phyloP scores from a whole-genome alignment of 768 basidiomycete genomes.

The Dioszegia hungarica region DNA sequence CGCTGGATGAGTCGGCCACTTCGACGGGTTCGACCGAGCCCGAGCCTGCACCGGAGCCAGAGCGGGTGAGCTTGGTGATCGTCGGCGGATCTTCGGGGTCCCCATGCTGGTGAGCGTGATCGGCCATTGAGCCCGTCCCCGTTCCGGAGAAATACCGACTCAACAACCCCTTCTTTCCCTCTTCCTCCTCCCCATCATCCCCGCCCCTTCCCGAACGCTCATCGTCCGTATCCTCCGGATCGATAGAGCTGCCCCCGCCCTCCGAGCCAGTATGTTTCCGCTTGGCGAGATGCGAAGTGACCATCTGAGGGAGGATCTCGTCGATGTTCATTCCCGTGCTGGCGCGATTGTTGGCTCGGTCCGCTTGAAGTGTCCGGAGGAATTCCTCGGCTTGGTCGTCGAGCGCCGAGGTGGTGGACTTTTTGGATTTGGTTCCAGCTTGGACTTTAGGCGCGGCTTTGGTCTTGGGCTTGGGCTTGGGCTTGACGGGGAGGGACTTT shows the following conservation, averaged over 20 bases:
- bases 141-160: background rate
- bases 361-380: too few relatives aligned
- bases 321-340: background rate
- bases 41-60: too few relatives aligned
- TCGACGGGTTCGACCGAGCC: slow-evolving; percentile 1
- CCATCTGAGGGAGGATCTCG: background rate
- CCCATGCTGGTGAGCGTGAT: too few relatives aligned
- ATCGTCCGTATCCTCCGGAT: background rate
- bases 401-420: background rate
- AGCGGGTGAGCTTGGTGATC: slow-evolving; percentile 10
- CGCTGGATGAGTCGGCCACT: slow-evolving; percentile 6
- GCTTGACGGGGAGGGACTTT: slow-evolving; percentile 21
- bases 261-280: background rate
- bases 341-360: too few relatives aligned
- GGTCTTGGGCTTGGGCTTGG: background rate
- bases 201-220: background rate
- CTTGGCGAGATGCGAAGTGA: background rate
- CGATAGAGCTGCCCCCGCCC: background rate
- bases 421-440: background rate
- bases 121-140: too few relatives aligned
- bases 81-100: background rate
- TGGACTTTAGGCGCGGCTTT: background rate
- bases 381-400: background rate
- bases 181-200: background rate
- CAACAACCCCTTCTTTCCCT: slow-evolving; percentile 2